These are phyloP conservation scores for Colletotrichum sp. DNA, from an alignment of 2,329 filamentous ascomycete species.

Conservation along the genomic window DNA sequence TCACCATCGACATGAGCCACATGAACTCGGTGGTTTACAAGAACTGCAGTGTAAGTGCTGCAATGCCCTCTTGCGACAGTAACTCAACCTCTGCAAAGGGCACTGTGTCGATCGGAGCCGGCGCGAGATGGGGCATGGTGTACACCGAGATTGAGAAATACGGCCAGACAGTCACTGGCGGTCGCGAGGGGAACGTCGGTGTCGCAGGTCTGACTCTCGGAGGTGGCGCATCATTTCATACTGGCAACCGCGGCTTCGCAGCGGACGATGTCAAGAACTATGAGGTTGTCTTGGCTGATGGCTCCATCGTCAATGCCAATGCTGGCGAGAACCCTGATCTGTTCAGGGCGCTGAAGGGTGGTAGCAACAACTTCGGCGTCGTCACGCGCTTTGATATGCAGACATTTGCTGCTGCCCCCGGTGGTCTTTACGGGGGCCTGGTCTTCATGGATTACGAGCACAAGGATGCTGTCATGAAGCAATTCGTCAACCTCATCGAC, in stretches of 20 bases:
- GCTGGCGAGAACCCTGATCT: conserved; percentile 41
- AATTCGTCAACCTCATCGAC: background rate
- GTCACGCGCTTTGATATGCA: conserved; percentile 35
- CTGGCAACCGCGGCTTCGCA: conserved; percentile 30
- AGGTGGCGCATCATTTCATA: conserved; percentile 24
- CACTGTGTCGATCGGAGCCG: background rate
- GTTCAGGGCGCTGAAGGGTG: conserved; percentile 52
- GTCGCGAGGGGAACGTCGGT: conserved; percentile 22
- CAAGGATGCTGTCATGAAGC: background rate
- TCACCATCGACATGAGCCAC: background rate
- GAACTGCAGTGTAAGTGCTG: background rate
- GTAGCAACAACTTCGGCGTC: conserved; percentile 51
- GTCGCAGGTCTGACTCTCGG: conserved; percentile 34
- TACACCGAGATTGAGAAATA: background rate
- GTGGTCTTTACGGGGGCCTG: background rate
- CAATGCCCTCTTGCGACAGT: background rate
- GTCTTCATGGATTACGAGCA: background rate
- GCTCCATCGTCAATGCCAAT: conserved; percentile 46
- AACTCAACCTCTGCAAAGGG: background rate
- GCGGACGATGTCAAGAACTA: conserved; percentile 47
- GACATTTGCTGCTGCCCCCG: background rate
- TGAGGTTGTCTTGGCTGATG: conserved; percentile 49
- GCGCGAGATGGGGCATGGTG: background rate
- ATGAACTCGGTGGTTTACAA: background rate
- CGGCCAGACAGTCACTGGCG: background rate